Conservation (phyloP, 1,139 yeast species). For the Kodamaea sp. region DNA sequence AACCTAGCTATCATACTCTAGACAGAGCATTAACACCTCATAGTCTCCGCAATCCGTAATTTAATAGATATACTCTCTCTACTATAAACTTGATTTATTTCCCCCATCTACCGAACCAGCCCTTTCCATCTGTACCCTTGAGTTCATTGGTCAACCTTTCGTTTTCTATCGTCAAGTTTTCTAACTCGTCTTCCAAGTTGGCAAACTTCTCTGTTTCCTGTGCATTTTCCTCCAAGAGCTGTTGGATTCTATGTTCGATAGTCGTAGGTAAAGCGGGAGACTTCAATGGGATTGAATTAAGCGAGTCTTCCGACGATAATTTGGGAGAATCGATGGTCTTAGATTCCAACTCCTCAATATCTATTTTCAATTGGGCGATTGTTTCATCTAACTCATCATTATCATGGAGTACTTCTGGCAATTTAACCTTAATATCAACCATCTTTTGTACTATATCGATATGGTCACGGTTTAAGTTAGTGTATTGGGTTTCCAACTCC, state of each 20-base stretch:
- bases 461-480: constrained; percentile 77
- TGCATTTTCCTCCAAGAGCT: constrained; percentile 51
- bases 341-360: constrained; percentile 52
- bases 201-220: constrained; percentile 59
- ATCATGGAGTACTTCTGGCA: constrained; percentile 67
- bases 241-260: constrained; percentile 50
- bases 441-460: constrained; percentile 42
- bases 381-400: constrained; percentile 68
- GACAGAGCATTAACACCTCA: no score
- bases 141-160: constrained; percentile 30
- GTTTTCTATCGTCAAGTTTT: constrained; percentile 29
- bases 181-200: constrained; percentile 50
- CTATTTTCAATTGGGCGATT: constrained; percentile 56
- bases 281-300: constrained; percentile 14
- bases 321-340: constrained; percentile 26
- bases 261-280: constrained; percentile 38
- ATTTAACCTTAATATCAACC: constrained; percentile 41
- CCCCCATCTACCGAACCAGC: constrained; percentile 39
- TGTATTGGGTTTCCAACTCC: constrained; percentile 69
- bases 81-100: no score
- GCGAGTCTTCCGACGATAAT: constrained; percentile 6
- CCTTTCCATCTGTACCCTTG: constrained; percentile 24
- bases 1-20: no score
- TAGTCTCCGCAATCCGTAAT: no score
- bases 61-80: no score